A percentile compares a stretch with the other conserved stretches of the same genome.
Evolutionary conservation across 306 rosid species (phyloP).

Genomic region (Prunus fruticosa): DNA sequence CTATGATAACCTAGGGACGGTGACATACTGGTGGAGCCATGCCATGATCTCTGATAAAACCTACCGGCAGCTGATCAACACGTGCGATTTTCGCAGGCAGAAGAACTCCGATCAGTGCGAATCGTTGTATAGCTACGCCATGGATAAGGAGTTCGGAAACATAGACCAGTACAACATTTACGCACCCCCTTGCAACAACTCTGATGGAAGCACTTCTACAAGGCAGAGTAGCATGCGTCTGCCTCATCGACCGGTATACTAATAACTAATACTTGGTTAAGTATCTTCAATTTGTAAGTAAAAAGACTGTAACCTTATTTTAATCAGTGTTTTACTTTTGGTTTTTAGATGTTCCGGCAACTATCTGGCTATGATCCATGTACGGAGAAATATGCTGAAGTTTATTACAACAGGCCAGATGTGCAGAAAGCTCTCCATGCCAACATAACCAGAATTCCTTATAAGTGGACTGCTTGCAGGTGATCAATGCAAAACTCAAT

Average conservation of each 20-base stretch:
- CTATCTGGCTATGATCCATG: constrained; percentile 90
- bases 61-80: constrained; percentile 65
- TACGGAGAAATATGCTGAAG: constrained; percentile 89
- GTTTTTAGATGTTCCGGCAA: constrained; percentile 42
- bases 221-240: constrained; percentile 51
- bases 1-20: constrained; percentile 90
- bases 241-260: constrained; percentile 66
- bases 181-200: constrained; percentile 84
- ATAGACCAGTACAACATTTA: constrained; percentile 97
- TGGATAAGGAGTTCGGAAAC: constrained; percentile 92
- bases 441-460: constrained; percentile 68
- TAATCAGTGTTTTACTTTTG: neutral
- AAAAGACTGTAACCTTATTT: neutral
- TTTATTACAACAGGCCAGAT: constrained; percentile 79
- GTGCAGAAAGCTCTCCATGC: constrained; percentile 97
- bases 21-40: constrained; percentile 98
- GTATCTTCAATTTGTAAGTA: neutral
- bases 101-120: constrained; percentile 87
- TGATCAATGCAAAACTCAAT: constrained; percentile 11
- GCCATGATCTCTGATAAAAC: constrained; percentile 97
- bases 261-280: neutral
- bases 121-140: constrained; percentile 74
- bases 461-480: constrained; percentile 99
- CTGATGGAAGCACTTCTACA: constrained; percentile 53
- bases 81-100: constrained; percentile 71